These are phyloP conservation scores for Chrysoporthe deuterocubensis DNA, from an alignment of 2,329 filamentous ascomycete species.

Conservation along the genomic window DNA sequence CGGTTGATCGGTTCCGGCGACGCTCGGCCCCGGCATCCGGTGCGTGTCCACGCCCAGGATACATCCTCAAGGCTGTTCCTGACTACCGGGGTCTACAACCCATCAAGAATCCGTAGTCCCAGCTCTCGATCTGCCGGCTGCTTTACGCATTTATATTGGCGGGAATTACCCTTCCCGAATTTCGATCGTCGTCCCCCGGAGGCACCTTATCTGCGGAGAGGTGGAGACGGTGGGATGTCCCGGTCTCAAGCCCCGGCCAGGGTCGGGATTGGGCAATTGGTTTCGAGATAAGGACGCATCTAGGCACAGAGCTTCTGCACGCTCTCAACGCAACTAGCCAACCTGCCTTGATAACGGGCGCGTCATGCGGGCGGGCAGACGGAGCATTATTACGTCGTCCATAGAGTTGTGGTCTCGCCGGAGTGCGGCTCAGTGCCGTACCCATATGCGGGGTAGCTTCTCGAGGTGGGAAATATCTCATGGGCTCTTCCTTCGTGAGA, in stretches of 20 bases:
- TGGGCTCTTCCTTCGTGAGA: not conserved
- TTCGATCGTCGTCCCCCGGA: slow-evolving; percentile 4
- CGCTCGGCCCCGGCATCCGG: not conserved
- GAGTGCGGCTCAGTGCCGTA: slow-evolving; percentile 13
- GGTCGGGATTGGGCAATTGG: slow-evolving; percentile 22
- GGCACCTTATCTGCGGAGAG: slow-evolving; percentile 25
- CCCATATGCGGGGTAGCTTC: slow-evolving; percentile 27
- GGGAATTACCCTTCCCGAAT: not conserved
- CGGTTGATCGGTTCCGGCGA: not conserved
- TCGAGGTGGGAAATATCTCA: not conserved
- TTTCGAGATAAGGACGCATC: slow-evolving; percentile 21
- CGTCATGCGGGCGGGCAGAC: slow-evolving; percentile 4
- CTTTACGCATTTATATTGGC: not conserved
- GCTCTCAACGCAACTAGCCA: slow-evolving; percentile 5
- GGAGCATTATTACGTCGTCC: slow-evolving; percentile 26
- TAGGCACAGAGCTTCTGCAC: not conserved
- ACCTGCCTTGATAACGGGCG: slow-evolving; percentile 17
- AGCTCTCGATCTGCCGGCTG: not conserved
- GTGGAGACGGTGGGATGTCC: slow-evolving; percentile 22
- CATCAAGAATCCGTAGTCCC: not conserved
- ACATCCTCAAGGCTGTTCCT: not conserved
- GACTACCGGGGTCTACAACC: not conserved
- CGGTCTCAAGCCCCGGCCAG: slow-evolving; percentile 21
- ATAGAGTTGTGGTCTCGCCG: not conserved
- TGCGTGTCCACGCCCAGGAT: not conserved